A percentile compares a stretch with the other conserved stretches of the same genome.
Evolutionary conservation across 768 basidiomycete genomes (phyloP).

Genomic region (Rhodotorula kratochvilovae): DNA sequence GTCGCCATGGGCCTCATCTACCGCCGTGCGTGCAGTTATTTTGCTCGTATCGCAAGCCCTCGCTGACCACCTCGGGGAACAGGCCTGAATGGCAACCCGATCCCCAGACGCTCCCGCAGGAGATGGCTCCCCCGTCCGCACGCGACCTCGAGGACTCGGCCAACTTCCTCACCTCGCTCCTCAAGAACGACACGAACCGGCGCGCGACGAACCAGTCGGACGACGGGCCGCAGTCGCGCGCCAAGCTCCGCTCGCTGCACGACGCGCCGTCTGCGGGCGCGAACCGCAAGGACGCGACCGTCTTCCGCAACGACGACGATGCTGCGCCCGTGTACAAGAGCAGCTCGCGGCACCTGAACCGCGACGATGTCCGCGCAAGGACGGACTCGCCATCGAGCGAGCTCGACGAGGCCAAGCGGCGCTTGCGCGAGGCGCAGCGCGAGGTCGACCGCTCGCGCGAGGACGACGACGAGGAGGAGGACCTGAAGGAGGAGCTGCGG

Average conservation of each 20-base stretch:
- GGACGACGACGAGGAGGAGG: constrained; percentile 78
- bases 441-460: constrained; percentile 71
- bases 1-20: constrained; percentile 98
- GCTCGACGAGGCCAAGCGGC: constrained; percentile 78
- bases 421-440: constrained; percentile 69
- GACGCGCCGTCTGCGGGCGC: constrained; percentile 21
- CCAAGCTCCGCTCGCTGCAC: constrained; percentile 66
- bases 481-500: constrained; percentile 80
- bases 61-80: not conserved
- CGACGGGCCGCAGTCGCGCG: constrained; percentile 59
- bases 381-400: constrained; percentile 58
- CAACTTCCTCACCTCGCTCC: constrained; percentile 76
- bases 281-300: constrained; percentile 68
- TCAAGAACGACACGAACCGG: constrained; percentile 68
- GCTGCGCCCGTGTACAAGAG: constrained; percentile 71
- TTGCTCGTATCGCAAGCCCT: not conserved
- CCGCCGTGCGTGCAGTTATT: constrained; percentile 58
- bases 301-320: constrained; percentile 73
- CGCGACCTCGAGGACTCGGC: constrained; percentile 84
- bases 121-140: constrained; percentile 86
- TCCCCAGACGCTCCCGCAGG: constrained; percentile 82
- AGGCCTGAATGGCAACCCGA: constrained; percentile 87
- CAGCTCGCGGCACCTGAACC: constrained; percentile 75
- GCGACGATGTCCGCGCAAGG: constrained; percentile 65
- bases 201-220: constrained; percentile 54